Conservation (phyloP, 768 basidiomycete species). For the Lactarius trivialis region DNA sequence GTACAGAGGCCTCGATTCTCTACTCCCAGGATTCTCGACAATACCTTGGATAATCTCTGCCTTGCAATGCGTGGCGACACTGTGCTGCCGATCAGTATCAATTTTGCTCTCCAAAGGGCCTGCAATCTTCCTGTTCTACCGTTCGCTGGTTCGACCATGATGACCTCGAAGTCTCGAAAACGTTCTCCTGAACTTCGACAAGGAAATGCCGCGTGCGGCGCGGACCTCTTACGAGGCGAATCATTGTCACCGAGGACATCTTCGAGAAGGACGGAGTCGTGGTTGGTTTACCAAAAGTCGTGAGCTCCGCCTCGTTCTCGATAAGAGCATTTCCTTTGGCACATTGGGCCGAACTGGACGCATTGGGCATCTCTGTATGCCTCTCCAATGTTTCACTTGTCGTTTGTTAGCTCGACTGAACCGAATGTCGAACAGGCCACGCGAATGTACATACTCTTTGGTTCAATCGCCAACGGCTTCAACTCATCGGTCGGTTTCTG, state of each 20-base stretch:
- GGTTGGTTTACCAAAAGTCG: conserved; percentile 86
- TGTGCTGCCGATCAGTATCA: conserved; percentile 95
- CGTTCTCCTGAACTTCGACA: conserved; percentile 71
- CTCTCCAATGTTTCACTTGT: not conserved
- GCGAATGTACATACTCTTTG: not conserved
- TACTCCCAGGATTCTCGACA: conserved; percentile 94
- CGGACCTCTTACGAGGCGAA: conserved; percentile 76
- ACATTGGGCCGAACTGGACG: conserved; percentile 60
- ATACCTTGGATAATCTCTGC: conserved; percentile 93
- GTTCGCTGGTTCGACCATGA: conserved; percentile 97
- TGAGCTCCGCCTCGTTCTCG: conserved; percentile 74
- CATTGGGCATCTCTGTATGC: conserved; percentile 76
- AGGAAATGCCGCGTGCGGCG: conserved; percentile 84
- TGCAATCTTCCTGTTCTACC: conserved; percentile 84
- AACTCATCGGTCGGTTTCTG: conserved; percentile 91
- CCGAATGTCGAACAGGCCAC: not conserved
- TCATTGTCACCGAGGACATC: conserved; percentile 95
- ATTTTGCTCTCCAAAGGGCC: conserved; percentile 95
- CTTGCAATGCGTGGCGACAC: conserved; percentile 97
- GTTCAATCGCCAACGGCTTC: conserved; percentile 30
- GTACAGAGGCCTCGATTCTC: conserved; percentile 81
- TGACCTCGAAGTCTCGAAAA: conserved; percentile 88
- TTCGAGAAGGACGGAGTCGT: conserved; percentile 94
- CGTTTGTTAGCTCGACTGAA: conserved; percentile 24
- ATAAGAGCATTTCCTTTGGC: too few relatives aligned